These are phyloP conservation scores for Leishmania amazonensis DNA, from an alignment of 208 protist genomes.

Conservation along the genomic window DNA sequence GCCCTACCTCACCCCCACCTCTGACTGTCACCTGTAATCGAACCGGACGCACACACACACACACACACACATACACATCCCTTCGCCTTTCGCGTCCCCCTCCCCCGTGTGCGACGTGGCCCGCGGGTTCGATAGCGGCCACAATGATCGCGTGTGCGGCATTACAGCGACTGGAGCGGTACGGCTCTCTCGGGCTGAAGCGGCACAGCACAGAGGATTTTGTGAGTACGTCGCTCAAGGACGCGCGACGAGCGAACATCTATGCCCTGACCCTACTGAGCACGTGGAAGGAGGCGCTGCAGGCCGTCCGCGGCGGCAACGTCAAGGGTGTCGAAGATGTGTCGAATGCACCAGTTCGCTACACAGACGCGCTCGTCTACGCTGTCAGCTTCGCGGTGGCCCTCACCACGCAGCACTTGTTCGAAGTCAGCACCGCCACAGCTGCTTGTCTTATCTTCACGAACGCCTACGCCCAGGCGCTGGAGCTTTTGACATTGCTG, in stretches of 20 bases:
- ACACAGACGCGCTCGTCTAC: slow-evolving; percentile 79
- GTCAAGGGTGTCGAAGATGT: neutral
- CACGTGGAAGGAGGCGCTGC: slow-evolving; percentile 66
- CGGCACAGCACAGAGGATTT: slow-evolving; percentile 73
- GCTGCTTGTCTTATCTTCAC: slow-evolving; percentile 4
- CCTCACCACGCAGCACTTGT: slow-evolving; percentile 60
- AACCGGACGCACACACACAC: neutral
- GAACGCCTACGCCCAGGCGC: slow-evolving; percentile 7
- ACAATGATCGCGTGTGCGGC: slow-evolving; percentile 82
- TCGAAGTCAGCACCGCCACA: neutral
- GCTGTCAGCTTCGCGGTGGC: slow-evolving; percentile 73
- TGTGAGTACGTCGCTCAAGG: slow-evolving; percentile 69
- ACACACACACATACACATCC: neutral
- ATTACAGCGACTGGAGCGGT: slow-evolving; percentile 89
- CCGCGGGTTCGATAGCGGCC: neutral
- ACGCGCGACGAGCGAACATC: slow-evolving; percentile 68
- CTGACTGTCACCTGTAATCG: neutral
- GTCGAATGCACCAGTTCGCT: slow-evolving; percentile 21
- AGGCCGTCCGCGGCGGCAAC: slow-evolving; percentile 25
- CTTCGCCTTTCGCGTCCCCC: neutral
- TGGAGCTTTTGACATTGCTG: slow-evolving; percentile 38
- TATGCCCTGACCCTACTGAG: slow-evolving; percentile 83
- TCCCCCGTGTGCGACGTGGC: neutral
- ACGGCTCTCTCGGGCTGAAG: slow-evolving; percentile 83
- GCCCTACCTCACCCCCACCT: neutral